Percentiles rank a stretch among this genome's conserved stretches.
phyloP scores from a whole-genome alignment of 306 rosid species.

The Prunus davidiana region DNA sequence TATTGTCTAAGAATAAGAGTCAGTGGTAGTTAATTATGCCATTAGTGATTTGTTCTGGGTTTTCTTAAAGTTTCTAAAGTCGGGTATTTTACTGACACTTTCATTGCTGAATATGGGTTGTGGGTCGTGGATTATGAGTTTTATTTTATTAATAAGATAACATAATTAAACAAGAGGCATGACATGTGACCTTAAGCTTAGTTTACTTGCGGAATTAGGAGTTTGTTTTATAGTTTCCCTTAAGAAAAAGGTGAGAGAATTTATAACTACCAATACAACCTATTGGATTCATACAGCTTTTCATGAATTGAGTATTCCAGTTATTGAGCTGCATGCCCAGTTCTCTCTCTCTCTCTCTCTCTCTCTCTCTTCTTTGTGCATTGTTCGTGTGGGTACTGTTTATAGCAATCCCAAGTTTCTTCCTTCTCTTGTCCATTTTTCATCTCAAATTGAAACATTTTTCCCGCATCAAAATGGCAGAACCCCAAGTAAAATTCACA shows the following conservation, averaged over 20 bases:
- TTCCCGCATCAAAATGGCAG: neutral
- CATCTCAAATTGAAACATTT: neutral
- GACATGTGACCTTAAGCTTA: neutral
- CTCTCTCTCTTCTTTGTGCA: neutral
- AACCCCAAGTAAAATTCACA: neutral
- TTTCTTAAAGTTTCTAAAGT: neutral
- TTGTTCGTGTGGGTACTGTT: neutral
- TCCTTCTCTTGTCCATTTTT: neutral
- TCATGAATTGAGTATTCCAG: neutral
- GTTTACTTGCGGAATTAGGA: neutral
- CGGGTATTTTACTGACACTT: neutral
- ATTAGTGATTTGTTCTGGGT: neutral
- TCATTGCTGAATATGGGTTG: neutral
- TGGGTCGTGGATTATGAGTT: neutral
- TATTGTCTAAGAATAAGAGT: neutral
- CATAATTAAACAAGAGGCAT: neutral
- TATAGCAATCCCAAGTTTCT: too few species aligned
- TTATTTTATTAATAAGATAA: neutral
- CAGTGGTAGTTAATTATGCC: neutral
- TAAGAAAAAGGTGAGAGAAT: neutral
- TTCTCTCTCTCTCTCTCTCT: neutral
- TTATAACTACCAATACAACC: neutral
- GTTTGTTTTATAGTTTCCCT: neutral
- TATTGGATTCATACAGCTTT: neutral
- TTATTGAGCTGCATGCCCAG: neutral